Conservation (phyloP, 192 early-diverging fungal genomes). For the Dispira parvispora region DNA sequence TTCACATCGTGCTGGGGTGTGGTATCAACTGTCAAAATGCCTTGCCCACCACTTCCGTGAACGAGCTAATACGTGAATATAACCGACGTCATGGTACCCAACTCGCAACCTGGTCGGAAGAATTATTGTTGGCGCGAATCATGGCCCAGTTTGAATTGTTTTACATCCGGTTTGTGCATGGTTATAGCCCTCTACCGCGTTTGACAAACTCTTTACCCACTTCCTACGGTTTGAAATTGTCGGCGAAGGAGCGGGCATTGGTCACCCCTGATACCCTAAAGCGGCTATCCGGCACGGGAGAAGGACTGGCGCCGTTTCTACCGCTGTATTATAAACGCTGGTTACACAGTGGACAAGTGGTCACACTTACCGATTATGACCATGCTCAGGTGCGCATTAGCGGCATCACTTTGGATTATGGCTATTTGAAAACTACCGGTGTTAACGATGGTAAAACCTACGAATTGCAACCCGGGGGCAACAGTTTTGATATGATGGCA, state of each 20-base stretch:
- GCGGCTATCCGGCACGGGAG: conserved; percentile 2
- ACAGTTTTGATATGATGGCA: conserved; percentile 94
- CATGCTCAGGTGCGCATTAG: conserved; percentile 43
- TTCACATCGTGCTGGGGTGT: conserved; percentile 67
- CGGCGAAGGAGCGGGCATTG: neutral
- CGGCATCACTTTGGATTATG: conserved; percentile 58
- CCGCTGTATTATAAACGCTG: conserved; percentile 67
- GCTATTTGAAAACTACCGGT: conserved; percentile 53
- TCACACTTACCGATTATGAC: conserved; percentile 40
- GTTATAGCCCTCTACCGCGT: neutral
- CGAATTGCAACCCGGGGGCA: conserved; percentile 89
- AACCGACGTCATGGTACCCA: conserved; percentile 28
- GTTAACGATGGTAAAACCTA: conserved; percentile 36
- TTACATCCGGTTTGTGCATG: conserved; percentile 51
- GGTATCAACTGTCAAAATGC: conserved; percentile 78
- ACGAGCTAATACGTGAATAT: conserved; percentile 51
- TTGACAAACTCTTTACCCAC: neutral
- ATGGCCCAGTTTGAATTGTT: conserved; percentile 56
- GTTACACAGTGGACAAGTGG: conserved; percentile 66
- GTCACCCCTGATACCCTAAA: neutral
- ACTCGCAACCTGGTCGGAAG: conserved; percentile 28
- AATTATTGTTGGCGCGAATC: conserved; percentile 44
- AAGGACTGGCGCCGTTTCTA: conserved; percentile 54
- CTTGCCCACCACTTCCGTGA: conserved; percentile 72
- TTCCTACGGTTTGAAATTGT: neutral